phyloP scores from a whole-genome alignment of 2,329 filamentous ascomycete genomes.

The Cercospora berteroae region DNA sequence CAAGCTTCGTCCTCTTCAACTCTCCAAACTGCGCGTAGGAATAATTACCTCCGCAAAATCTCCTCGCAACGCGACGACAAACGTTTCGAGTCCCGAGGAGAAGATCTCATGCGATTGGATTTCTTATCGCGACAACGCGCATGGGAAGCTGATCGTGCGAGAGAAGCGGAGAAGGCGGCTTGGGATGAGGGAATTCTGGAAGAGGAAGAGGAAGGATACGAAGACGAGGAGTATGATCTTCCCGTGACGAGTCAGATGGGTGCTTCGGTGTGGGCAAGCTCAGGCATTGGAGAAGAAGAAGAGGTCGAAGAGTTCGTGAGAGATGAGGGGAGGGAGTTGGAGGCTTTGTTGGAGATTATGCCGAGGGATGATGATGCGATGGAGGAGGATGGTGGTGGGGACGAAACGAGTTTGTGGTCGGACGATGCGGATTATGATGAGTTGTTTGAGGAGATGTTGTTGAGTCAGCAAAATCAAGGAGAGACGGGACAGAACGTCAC shows the following conservation, averaged over 20 bases:
- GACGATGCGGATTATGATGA: slow-evolving; percentile 62
- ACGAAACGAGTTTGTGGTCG: slow-evolving; percentile 44
- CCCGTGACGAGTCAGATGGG: slow-evolving; percentile 15
- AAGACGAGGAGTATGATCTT: slow-evolving; percentile 24
- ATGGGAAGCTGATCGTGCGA: slow-evolving; percentile 47
- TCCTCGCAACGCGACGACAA: slow-evolving; percentile 46
- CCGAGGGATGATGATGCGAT: slow-evolving; percentile 31
- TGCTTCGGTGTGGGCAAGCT: not conserved
- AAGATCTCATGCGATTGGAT: slow-evolving; percentile 51
- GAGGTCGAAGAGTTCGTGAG: slow-evolving; percentile 43
- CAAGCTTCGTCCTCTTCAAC: not conserved
- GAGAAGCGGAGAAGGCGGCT: slow-evolving; percentile 35
- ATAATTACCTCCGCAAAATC: slow-evolving; percentile 65
- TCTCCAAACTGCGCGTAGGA: slow-evolving; percentile 46
- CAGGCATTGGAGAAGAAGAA: slow-evolving; percentile 19
- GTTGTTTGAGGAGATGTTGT: slow-evolving; percentile 62
- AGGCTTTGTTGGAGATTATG: slow-evolving; percentile 47
- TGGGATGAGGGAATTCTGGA: slow-evolving; percentile 26
- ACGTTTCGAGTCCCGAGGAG: slow-evolving; percentile 47
- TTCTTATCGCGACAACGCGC: slow-evolving; percentile 44
- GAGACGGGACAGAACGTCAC: slow-evolving; percentile 11
- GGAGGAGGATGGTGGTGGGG: slow-evolving; percentile 10
- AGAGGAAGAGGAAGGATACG: slow-evolving; percentile 28
- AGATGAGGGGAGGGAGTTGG: slow-evolving; percentile 47
- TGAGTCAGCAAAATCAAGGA: slow-evolving; percentile 45